Conservation (phyloP, 768 basidiomycete species). For the Naganishia vaughanmartiniae region DNA sequence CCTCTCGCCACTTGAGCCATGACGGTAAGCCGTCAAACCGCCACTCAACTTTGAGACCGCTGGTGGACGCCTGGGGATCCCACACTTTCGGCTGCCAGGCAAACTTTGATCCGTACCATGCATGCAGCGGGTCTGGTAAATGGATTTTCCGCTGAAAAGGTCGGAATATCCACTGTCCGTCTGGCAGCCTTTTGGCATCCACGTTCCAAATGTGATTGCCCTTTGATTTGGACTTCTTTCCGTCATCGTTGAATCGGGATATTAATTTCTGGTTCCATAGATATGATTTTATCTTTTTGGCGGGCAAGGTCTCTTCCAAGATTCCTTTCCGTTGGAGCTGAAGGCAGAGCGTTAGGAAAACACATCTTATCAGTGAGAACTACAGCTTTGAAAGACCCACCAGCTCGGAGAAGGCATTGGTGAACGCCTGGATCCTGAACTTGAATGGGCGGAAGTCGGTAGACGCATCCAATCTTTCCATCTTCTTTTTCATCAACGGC, state of each 20-base stretch:
- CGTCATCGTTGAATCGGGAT: slow-evolving; percentile 96
- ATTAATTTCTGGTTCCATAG: slow-evolving; percentile 90
- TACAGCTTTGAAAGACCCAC: slow-evolving; percentile 52
- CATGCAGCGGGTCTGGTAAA: slow-evolving; percentile 74
- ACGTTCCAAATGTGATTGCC: slow-evolving; percentile 99
- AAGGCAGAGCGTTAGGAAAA: slow-evolving; percentile 28
- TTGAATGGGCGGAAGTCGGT: slow-evolving; percentile 98
- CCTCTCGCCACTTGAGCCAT: slow-evolving; percentile 86
- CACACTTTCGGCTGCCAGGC: slow-evolving; percentile 89
- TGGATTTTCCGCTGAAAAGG: slow-evolving; percentile 85
- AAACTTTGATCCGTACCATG: slow-evolving; percentile 65
- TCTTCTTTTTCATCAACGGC: slow-evolving; percentile 94
- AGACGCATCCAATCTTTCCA: slow-evolving; percentile 94
- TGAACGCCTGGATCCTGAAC: slow-evolving; percentile 97
- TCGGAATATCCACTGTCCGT: slow-evolving; percentile 76
- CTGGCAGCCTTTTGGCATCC: slow-evolving; percentile 73
- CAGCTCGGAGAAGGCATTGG: slow-evolving; percentile 89
- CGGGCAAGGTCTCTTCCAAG: slow-evolving; percentile 89
- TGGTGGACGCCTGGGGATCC: slow-evolving; percentile 89
- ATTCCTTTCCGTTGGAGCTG: slow-evolving; percentile 81
- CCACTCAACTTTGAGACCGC: slow-evolving; percentile 67
- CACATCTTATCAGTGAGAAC: slow-evolving; percentile 2
- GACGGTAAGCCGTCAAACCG: slow-evolving; percentile 73
- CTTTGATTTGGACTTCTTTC: slow-evolving; percentile 98
- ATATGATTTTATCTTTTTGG: slow-evolving; percentile 93